Base-by-base conservation (phyloP, 2,329 filamentous ascomycete genomes). In the Phoma sp. region DNA sequence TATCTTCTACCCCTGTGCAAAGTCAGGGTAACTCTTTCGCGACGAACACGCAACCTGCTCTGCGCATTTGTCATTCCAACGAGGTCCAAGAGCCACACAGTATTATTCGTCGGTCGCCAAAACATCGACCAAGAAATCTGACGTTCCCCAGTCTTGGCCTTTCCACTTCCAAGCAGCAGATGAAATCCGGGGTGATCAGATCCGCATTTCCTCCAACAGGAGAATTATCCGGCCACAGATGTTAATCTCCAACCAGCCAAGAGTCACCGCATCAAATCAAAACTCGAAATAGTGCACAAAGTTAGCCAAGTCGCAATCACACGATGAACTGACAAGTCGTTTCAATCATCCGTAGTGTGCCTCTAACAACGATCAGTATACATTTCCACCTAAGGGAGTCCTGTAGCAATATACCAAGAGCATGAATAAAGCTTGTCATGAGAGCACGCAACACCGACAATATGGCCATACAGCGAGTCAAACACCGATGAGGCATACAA, bases 181-280 rank as follows among this genome's bases (percentile, higher is more conserved):
- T 21, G 18, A 32, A 20, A 43, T 52, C 40, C 23, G 43, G 53
- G 47, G 39, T 42, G 2, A 12, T 21, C 20, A 43, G 15, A 18
- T 33, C 46, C 14, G 5, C 20, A 54, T 52, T 63, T 60, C 60
- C 60, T 56, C 60, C 60, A 61, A 63, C 57, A 45, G 55, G 33
- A 39, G 10, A 43, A 56, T 63, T 53, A 28, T 64, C 61, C 61
- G 42, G 17, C 34, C 14, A 25, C 18, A 7, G 30, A 25, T 26
- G 42, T 50, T 36, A 45, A 51, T 42, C 20, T 48, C 45, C 34
- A 28, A 45, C 46, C 29, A 12, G 53, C 56, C 52, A 59, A 59
- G 53, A 40, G 18, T n/a, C 3, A 40, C 26, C 36, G 18, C 21
- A 4, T 54, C 42, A 48, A 56, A 42, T 47, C 29, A 45, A 30